A percentile compares a stretch with the other conserved stretches of the same genome.
phyloP scores from a whole-genome alignment of 2,329 filamentous ascomycete species.

The Penicillium brevicompactum region DNA sequence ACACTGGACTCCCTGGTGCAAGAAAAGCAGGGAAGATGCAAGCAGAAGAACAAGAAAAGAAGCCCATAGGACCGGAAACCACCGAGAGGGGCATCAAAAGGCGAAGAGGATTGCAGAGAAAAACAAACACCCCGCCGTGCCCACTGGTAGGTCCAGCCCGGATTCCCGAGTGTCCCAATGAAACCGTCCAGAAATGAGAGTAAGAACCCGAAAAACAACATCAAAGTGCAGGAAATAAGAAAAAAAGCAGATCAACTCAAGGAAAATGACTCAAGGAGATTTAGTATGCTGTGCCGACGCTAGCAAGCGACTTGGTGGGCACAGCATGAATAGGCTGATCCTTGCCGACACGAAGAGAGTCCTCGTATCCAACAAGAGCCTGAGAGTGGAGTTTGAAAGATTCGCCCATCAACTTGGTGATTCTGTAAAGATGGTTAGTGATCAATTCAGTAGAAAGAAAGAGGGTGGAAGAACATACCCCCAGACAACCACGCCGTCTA shows the following conservation, averaged over 20 bases:
- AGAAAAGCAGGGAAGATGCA: constrained; percentile 37
- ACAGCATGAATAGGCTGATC: constrained; percentile 47
- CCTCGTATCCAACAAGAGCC: constrained; percentile 91
- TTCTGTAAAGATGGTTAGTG: constrained; percentile 33
- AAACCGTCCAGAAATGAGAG: constrained; percentile 40
- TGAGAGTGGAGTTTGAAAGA: constrained; percentile 96
- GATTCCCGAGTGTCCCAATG: constrained; percentile 44
- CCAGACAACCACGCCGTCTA: constrained; percentile 98
- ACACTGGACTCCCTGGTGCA: constrained; percentile 49
- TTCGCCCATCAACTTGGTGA: constrained; percentile 87
- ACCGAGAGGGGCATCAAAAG: constrained; percentile 34
- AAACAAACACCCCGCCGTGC: constrained; percentile 37
- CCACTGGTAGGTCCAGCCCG: constrained; percentile 38
- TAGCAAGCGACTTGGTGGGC: constrained; percentile 46
- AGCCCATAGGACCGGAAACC: constrained; percentile 32
- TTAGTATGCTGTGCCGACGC: constrained; percentile 47
- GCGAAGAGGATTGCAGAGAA: constrained; percentile 31
- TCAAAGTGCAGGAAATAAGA: constrained; percentile 23
- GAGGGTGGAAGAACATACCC: constrained; percentile 68
- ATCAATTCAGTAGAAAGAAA: background rate
- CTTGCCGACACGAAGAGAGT: constrained; percentile 51
- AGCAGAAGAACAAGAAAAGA: constrained; percentile 24
- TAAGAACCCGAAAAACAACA: constrained; percentile 32
- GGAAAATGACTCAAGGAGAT: constrained; percentile 20
- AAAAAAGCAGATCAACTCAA: constrained; percentile 25